Conservation (phyloP, 2,329 filamentous ascomycete genomes). For the Scedosporium dehoogii region DNA sequence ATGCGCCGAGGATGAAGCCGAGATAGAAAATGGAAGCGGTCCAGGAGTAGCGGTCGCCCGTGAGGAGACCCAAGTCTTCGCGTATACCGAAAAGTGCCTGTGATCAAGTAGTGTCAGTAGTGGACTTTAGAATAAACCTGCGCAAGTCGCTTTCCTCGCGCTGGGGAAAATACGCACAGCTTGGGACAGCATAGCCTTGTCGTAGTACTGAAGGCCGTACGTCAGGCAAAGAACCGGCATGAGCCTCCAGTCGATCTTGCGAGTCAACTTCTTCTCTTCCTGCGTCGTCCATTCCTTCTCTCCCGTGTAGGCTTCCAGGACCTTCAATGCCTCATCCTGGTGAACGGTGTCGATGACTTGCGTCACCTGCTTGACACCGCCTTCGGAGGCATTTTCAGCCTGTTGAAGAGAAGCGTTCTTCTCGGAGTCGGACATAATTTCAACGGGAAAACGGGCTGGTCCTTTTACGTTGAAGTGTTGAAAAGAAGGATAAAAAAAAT, state of each 20-base stretch:
- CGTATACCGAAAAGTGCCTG: conserved; percentile 28
- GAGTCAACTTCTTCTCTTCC: conserved; percentile 20
- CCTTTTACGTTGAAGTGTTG: background rate
- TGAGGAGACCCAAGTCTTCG: conserved; percentile 22
- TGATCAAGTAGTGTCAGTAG: background rate
- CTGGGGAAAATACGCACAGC: conserved; percentile 10
- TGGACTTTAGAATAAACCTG: background rate
- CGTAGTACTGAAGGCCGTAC: conserved; percentile 14
- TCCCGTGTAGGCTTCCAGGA: conserved; percentile 29
- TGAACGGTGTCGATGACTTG: conserved; percentile 21
- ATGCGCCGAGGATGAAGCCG: conserved; percentile 24
- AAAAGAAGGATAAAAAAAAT: background rate
- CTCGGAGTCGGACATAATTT: conserved; percentile 10
- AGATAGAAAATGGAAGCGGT: conserved; percentile 30
- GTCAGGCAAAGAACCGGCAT: conserved; percentile 16
- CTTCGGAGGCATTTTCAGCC: conserved; percentile 5
- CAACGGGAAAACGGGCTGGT: background rate
- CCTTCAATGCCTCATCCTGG: conserved; percentile 27
- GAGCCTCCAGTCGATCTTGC: conserved; percentile 15
- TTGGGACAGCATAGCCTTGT: conserved; percentile 19
- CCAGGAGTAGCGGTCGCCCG: conserved; percentile 26
- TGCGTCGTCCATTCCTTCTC: conserved; percentile 28
- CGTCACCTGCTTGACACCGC: background rate
- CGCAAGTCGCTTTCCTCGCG: too few relatives aligned
- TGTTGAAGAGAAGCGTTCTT: conserved; percentile 11